Evolutionary conservation across 352 stramenopile genomes (phyloP).

Genomic region (Blastocystis sp.): DNA sequence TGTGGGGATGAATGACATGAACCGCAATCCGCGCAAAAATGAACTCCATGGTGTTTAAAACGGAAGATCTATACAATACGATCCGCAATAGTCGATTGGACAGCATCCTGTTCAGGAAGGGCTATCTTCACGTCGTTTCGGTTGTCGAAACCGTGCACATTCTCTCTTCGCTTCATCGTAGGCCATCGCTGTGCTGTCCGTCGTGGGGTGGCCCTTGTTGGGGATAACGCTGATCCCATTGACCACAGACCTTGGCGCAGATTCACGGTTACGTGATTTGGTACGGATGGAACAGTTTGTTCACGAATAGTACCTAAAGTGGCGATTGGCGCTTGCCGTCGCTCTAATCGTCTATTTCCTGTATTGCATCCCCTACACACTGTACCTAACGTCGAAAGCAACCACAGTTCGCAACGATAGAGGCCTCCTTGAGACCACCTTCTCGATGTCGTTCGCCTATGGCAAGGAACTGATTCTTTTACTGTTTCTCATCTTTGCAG

Average conservation of each 20-base stretch:
- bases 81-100: constrained; percentile 61
- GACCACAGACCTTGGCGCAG: neutral
- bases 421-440: neutral
- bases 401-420: neutral
- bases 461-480: neutral
- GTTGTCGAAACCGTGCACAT: constrained; percentile 21
- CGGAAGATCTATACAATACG: constrained; percentile 40
- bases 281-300: neutral
- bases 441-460: neutral
- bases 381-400: constrained; percentile 9
- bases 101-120: constrained; percentile 18
- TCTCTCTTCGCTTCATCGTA: neutral
- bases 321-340: constrained; percentile 16
- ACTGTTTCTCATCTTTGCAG: neutral
- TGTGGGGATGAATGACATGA: neutral
- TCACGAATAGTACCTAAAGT: constrained; percentile 36
- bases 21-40: neutral
- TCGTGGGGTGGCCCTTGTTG: constrained; percentile 45
- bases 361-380: constrained; percentile 14
- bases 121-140: constrained; percentile 49
- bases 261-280: neutral
- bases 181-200: constrained; percentile 18
- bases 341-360: constrained; percentile 14
- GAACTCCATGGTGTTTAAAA: neutral
- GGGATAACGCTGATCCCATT: constrained; percentile 20